phyloP scores from a whole-genome alignment of 805 yeast genomes.

The Candida vartiovaarae region DNA sequence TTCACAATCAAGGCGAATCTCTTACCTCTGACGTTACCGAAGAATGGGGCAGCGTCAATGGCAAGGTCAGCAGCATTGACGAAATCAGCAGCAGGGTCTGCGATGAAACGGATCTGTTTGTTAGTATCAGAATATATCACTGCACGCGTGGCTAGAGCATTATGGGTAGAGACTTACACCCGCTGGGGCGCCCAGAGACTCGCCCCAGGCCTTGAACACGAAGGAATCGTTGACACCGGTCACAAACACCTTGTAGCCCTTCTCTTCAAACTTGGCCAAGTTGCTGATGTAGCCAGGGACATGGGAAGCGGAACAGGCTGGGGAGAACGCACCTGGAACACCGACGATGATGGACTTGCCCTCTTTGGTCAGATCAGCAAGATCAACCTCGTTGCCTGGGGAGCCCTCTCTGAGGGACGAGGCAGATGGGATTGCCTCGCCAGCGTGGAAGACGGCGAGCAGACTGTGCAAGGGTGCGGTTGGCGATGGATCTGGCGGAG shows the following conservation, averaged over 20 bases:
- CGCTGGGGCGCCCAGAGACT: conserved; percentile 20
- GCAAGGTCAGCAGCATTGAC: conserved; percentile 54
- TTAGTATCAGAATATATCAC: background rate
- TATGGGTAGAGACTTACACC: conserved; percentile 13
- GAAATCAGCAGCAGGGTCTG: conserved; percentile 77
- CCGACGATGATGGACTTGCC: conserved; percentile 54
- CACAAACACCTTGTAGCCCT: conserved; percentile 65
- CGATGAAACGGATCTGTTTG: conserved; percentile 45
- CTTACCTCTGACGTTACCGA: conserved; percentile 70
- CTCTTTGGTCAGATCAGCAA: conserved; percentile 37
- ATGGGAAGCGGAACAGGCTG: conserved; percentile 67
- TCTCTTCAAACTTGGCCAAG: conserved; percentile 44
- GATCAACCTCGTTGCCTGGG: conserved; percentile 55
- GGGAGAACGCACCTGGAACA: conserved; percentile 76
- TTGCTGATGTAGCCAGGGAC: conserved; percentile 65
- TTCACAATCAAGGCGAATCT: conserved; percentile 73
- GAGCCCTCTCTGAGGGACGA: conserved; percentile 49
- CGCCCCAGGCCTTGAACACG: conserved; percentile 76
- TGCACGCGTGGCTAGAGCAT: no score
- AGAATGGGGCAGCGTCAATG: conserved; percentile 70
- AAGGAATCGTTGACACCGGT: conserved; percentile 84
- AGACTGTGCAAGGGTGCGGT: conserved; percentile 17
- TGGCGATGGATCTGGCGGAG: conserved; percentile 4
- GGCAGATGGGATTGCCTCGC: conserved; percentile 55
- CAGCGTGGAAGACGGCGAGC: conserved; percentile 36